Base-by-base conservation (phyloP, 352 stramenopile genomes). In the Globisporangium okanoganense region DNA sequence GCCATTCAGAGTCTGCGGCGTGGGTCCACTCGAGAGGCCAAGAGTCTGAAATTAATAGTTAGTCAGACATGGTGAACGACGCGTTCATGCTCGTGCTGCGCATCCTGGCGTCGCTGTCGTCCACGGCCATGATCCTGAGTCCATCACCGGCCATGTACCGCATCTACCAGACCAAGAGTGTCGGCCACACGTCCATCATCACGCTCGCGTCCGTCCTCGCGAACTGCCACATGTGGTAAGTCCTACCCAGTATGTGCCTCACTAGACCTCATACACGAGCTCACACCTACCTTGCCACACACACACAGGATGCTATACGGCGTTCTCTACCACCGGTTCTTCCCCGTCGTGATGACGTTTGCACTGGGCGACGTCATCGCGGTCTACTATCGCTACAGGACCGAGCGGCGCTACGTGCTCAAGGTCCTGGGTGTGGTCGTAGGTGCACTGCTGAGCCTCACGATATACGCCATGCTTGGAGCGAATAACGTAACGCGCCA, bases 351-450 rank as follows among this genome's bases (percentile, higher is more conserved):
- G 33, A 66, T 69, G 20, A 85, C 75, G 0, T 88, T 77, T 38
- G 64, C 61, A n/a, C 58, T 82, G 14, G 79, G 76, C 22, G 66
- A 76, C 61, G 54, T 82, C 68, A 76, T 88, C 35, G 33, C 69
- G 8, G 47, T 85, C 29, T 87, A 85, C 65, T 86, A 82, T 61
- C 58, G 61, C 13, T 82, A 76, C 69, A 68, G 69, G 1, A 58
- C 70, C 10, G 68, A 83, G 18, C 62, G 64, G 45, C 67, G 58
- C 55, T 79, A 83, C 50, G 70, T 79, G 25, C 69, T 67, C 25
- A 67, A 67, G 10, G 69, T 76, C 13, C 53, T 78, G 24, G 52
- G 54, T 6, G 31, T 66, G 10, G 62, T 55, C 2, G 56, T 70
- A 8, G 61, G 62, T 12, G 43, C 71, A 5, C 50, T 84, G 6